Evolutionary conservation across 805 yeast species (phyloP).

Genomic region (Candida saitoana): DNA sequence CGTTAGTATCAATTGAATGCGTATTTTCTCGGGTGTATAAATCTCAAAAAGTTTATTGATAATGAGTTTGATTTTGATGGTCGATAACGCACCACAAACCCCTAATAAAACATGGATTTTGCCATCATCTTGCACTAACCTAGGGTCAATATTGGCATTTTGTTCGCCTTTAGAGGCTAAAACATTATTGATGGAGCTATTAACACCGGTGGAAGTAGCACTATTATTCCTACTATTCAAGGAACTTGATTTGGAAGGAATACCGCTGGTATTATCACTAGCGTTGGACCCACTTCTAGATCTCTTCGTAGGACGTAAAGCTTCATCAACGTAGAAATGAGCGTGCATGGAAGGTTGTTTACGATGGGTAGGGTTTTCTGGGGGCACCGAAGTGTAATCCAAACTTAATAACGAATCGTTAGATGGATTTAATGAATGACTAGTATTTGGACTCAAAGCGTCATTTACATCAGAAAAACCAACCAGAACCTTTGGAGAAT

Average conservation of each 20-base stretch:
- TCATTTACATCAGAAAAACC: background rate
- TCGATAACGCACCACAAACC: conserved; percentile 55
- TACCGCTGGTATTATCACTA: conserved; percentile 16
- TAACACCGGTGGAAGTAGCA: background rate
- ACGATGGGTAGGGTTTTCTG: conserved; percentile 37
- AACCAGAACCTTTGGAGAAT: background rate
- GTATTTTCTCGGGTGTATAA: conserved; percentile 46
- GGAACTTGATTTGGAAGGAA: conserved; percentile 6
- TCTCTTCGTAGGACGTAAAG: conserved; percentile 46
- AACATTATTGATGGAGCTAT: background rate
- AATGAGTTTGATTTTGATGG: conserved; percentile 49
- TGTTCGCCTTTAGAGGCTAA: conserved; percentile 26
- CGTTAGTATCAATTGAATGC: conserved; percentile 53
- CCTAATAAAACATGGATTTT: conserved; percentile 54
- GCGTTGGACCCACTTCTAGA: conserved; percentile 39
- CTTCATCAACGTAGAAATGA: conserved; percentile 69
- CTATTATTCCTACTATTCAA: conserved; percentile 1
- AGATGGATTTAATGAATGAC: conserved; percentile 1
- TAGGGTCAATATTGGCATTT: conserved; percentile 49
- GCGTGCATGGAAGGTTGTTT: conserved; percentile 69
- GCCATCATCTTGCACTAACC: conserved; percentile 50
- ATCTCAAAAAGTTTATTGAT: conserved; percentile 49
- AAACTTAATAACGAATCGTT: conserved; percentile 20
- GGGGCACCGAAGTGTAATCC: conserved; percentile 27
- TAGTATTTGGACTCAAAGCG: background rate